Evolutionary conservation across 2,329 filamentous ascomycete species (phyloP), one percentile per base, ranked within the genome.

Genomic region (Fusarium sp.): DNA sequence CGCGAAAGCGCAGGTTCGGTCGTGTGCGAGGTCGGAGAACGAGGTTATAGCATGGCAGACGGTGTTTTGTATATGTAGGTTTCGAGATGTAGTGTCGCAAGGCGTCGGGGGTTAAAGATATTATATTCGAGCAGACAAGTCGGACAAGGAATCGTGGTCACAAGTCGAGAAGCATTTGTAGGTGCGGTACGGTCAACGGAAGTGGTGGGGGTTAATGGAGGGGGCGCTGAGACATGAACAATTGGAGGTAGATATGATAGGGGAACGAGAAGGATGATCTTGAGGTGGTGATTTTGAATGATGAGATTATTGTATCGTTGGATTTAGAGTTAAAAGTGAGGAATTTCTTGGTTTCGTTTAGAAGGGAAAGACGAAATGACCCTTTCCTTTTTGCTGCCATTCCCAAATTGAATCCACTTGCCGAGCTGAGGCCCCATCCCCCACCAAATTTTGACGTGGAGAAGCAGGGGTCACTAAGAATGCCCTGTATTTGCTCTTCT

Each of bases 391-490:
- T 47, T 47, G 29, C 46, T 57, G 20, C 35, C 27, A 33, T 59
- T 33, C 35, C 54, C 54, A 38, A 53, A 64, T 46, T 41, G 50
- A 73, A 52, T 55, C 71, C 71, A 74, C 71, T 69, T 68, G 58
- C 57, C 70, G 54, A 56, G 33, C 46, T 52, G 38, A 29, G 42
- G 60, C 55, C 59, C 41, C 39, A 12, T 68, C 42, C 66, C 70
- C 65, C 66, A 59, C 71, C 70, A 71, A 71, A 42, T 31, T 61
- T 68, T 20, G 61, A 69, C 65, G 56, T 74, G 70, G 70, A 71
- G 70, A 62, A 71, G 46, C 63, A 60, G 55, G 54, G 45, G 20
- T 57, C 56, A 61, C 70, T 67, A 55, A 62, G 5, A 50, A 70
- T 50, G 55, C 54, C 50, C 62, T 71, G 50, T 60, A 64, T 36